Evolutionary conservation across 352 stramenopile species (phyloP).

Genomic region (Pythium monospermum): DNA sequence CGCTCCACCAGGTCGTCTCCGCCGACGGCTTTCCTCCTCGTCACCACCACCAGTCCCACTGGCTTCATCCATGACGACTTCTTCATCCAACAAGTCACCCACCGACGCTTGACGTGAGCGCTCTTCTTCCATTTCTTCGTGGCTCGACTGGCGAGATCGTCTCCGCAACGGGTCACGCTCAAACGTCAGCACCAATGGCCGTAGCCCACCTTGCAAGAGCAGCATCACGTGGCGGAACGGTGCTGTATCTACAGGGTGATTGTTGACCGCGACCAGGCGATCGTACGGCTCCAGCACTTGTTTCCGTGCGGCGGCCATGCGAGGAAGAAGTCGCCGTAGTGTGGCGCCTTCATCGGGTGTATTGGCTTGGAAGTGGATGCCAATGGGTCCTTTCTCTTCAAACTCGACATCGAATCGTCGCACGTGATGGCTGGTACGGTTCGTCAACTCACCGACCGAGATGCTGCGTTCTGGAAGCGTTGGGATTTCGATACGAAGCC

Average conservation of each 20-base stretch:
- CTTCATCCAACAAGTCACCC: slow-evolving; percentile 36
- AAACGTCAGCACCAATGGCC: slow-evolving; percentile 76
- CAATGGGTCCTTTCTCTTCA: slow-evolving; percentile 61
- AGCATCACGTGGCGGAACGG: slow-evolving; percentile 82
- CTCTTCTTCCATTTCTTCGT: slow-evolving; percentile 6
- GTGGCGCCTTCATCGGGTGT: slow-evolving; percentile 55
- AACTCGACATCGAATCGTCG: slow-evolving; percentile 68
- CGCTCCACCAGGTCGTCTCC: not conserved
- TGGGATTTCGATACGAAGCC: slow-evolving; percentile 6
- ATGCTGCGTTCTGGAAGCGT: not conserved
- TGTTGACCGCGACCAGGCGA: slow-evolving; percentile 74
- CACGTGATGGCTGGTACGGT: not conserved
- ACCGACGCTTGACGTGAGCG: too few relatives aligned
- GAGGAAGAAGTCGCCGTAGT: slow-evolving; percentile 50
- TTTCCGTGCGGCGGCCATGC: slow-evolving; percentile 48
- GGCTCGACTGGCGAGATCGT: not conserved
- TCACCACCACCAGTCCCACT: slow-evolving; percentile 9
- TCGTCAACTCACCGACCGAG: not conserved
- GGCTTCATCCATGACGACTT: slow-evolving; percentile 43
- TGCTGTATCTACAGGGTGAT: slow-evolving; percentile 53
- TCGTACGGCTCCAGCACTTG: slow-evolving; percentile 53
- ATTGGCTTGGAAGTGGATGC: slow-evolving; percentile 82
- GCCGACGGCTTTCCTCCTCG: slow-evolving; percentile 15
- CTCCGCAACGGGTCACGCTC: slow-evolving; percentile 28
- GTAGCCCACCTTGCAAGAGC: slow-evolving; percentile 66